phyloP scores from a whole-genome alignment of 768 basidiomycete species.

The Paxillus ammoniavirescens region DNA sequence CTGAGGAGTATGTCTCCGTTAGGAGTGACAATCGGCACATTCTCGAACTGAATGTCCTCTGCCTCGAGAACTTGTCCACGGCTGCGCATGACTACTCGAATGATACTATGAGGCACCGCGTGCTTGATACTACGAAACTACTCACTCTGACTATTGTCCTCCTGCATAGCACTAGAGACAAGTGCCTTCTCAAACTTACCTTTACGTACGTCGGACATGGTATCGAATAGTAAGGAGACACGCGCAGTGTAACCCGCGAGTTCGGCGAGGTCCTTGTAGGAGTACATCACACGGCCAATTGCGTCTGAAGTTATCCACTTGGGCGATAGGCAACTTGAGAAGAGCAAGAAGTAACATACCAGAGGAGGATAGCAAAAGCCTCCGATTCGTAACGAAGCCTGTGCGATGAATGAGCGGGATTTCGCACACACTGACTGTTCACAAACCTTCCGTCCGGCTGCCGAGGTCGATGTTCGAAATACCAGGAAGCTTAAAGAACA shows the following conservation, averaged over 20 bases:
- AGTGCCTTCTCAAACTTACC: conserved; percentile 89
- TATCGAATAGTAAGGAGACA: conserved; percentile 84
- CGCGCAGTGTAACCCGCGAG: conserved; percentile 94
- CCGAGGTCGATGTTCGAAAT: conserved; percentile 68
- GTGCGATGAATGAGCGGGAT: not conserved
- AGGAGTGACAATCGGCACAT: conserved; percentile 93
- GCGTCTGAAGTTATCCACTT: conserved; percentile 56
- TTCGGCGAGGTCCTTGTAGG: conserved; percentile 95
- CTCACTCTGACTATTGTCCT: conserved; percentile 76
- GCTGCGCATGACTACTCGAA: conserved; percentile 65
- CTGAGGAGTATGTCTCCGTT: conserved; percentile 91
- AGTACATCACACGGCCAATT: conserved; percentile 94
- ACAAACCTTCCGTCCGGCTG: conserved; percentile 80
- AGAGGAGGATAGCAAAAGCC: conserved; percentile 83
- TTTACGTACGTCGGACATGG: conserved; percentile 81
- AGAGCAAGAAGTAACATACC: conserved; percentile 39
- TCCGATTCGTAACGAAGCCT: conserved; percentile 97
- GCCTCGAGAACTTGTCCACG: conserved; percentile 80
- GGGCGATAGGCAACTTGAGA: not conserved
- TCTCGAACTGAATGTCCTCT: conserved; percentile 88
- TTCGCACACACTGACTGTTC: not conserved
- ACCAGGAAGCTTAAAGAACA: conserved; percentile 87
- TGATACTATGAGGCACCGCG: not conserved
- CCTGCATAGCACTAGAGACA: conserved; percentile 69
- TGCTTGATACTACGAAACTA: conserved; percentile 1